Evolutionary conservation across 2,329 filamentous ascomycete species (phyloP), one percentile per base, ranked within the genome.

Genomic region (Alternaria sp.): DNA sequence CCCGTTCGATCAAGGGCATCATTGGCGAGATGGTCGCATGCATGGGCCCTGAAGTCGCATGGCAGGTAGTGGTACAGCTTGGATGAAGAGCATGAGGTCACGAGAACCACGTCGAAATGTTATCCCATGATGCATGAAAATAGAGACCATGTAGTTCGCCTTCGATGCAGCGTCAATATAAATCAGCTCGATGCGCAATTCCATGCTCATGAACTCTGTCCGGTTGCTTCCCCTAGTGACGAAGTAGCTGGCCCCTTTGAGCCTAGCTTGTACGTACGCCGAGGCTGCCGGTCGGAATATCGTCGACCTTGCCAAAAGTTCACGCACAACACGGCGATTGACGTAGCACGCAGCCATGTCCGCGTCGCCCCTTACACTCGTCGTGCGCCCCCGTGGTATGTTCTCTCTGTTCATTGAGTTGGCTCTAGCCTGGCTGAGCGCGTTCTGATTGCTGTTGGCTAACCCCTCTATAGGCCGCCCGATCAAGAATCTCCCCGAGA

Each of bases 21-120:
- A 84, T 93, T 61, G 90, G 88, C 1, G 90, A 93, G 66, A 75
- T 93, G 54, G 86, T 89, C 4, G 89, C 90, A 4, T 86, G 87
- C 11, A 77, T 93, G 47, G 91, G 91, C 0, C 82, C 85, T 1
- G 87, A 90, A 46, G 75, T 90, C 52, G 82, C 88, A 47, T 80
- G 78, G 19, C 81, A 84, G 55, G 81, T 91, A 17, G 86, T 89
- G 45, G 78, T 93, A 13, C 86, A 90, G 70, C 85, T 91, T 54
- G 68, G 74, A 9, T 73, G 46, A 67, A 17, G 21, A 13, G 13
- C 3, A 40, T 17, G 11, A 19, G 43, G 19, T 46, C 6, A 15
- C 3, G 12, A 26, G n/a, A 23, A 25, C 17, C 5, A 36, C 23
- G 8, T 26, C 7, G 15, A 58, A 19, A 36, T 12, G 21, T 1